Conservation (phyloP, 1,284 basidiomycete species). For the Ustilago crameri region DNA sequence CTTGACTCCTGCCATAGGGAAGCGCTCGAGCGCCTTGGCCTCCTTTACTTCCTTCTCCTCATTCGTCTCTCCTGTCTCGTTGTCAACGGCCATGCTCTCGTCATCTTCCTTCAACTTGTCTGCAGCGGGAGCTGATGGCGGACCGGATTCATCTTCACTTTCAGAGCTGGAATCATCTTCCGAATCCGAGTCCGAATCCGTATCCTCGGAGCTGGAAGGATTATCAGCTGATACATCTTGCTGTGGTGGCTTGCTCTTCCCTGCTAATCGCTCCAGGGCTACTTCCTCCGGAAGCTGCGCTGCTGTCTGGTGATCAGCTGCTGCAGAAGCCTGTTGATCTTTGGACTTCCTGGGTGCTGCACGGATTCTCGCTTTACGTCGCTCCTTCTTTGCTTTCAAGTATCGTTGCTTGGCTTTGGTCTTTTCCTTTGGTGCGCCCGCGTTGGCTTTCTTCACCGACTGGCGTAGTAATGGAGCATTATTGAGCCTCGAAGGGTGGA, state of each 20-base stretch:
- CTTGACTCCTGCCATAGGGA: slow-evolving; percentile 43
- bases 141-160: slow-evolving; percentile 8
- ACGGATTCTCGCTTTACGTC: slow-evolving; percentile 53
- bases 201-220: slow-evolving; percentile 7
- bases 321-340: slow-evolving; percentile 5
- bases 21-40: slow-evolving; percentile 25
- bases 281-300: slow-evolving; percentile 37
- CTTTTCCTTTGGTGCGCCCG: slow-evolving; percentile 43
- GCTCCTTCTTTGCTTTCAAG: slow-evolving; percentile 62
- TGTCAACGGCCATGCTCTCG: background rate
- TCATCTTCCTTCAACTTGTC: background rate
- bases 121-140: background rate
- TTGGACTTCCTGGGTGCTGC: slow-evolving; percentile 55
- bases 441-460: slow-evolving; percentile 41
- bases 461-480: slow-evolving; percentile 43
- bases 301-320: slow-evolving; percentile 20
- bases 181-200: slow-evolving; percentile 14
- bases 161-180: slow-evolving; percentile 15
- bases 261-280: slow-evolving; percentile 18
- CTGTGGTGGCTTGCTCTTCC: slow-evolving; percentile 7
- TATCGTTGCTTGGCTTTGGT: slow-evolving; percentile 66
- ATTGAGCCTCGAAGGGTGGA: slow-evolving; percentile 58
- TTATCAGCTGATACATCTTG: slow-evolving; percentile 1
- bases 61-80: background rate
- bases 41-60: slow-evolving; percentile 5